Evolutionary conservation across 2,329 filamentous ascomycete genomes (phyloP).

Genomic region (Fusarium heterosporum): DNA sequence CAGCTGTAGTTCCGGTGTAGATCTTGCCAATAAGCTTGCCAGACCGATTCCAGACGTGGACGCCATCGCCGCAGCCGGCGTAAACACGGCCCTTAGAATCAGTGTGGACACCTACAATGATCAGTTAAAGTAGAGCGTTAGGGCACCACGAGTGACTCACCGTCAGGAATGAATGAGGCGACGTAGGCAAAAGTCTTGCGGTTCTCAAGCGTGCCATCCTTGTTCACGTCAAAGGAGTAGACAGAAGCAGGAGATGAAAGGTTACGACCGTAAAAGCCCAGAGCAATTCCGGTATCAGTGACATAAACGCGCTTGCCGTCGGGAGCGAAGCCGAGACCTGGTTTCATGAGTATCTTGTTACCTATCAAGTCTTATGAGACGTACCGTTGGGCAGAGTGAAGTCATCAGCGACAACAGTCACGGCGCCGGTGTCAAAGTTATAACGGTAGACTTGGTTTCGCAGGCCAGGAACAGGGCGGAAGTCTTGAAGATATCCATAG

Average conservation of each 20-base stretch:
- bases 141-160: conserved; percentile 48
- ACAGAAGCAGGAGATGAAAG: conserved; percentile 59
- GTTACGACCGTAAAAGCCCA: conserved; percentile 57
- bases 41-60: conserved; percentile 60
- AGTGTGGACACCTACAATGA: conserved; percentile 61
- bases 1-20: conserved; percentile 57
- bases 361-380: rapidly evolving
- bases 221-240: conserved; percentile 59
- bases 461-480: conserved; percentile 64
- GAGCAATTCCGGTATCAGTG: conserved; percentile 64
- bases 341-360: rapidly evolving
- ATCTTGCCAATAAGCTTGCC: conserved; percentile 67
- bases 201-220: conserved; percentile 60
- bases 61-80: conserved; percentile 60
- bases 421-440: conserved; percentile 61
- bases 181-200: conserved; percentile 68
- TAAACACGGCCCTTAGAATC: conserved; percentile 69
- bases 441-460: conserved; percentile 70
- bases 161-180: conserved; percentile 67
- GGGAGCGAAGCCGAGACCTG: conserved; percentile 66
- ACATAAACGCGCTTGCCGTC: conserved; percentile 65
- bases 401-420: conserved; percentile 68
- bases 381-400: conserved; percentile 66
- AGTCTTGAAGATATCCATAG: conserved; percentile 70
- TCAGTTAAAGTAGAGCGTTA: conserved; percentile 29